These are phyloP conservation scores for Chaetoceros muelleri DNA, from an alignment of 108 stramenopile species.

Conservation along the genomic window DNA sequence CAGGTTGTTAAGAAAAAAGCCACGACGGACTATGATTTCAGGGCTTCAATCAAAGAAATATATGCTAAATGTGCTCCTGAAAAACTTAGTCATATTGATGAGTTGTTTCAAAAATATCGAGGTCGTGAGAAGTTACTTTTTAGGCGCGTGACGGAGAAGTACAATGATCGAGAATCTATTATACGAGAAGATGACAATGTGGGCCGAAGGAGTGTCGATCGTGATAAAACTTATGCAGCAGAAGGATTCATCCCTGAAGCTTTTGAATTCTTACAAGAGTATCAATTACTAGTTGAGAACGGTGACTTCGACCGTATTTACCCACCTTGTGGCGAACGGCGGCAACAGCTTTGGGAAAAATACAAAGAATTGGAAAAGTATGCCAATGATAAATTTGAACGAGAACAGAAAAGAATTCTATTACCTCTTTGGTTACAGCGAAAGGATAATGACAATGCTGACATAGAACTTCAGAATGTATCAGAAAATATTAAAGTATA, in stretches of 20 bases:
- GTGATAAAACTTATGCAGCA: constrained; percentile 6
- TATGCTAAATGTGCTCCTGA: constrained; percentile 40
- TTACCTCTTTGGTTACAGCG: constrained; percentile 19
- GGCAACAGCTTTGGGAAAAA: constrained; percentile 13
- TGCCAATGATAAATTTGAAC: constrained; percentile 16
- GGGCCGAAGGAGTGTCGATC: background rate
- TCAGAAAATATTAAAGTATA: too few relatives aligned
- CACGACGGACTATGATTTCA: too few relatives aligned
- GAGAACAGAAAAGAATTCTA: constrained; percentile 22
- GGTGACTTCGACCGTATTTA: constrained; percentile 37
- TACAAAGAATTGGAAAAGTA: constrained; percentile 30
- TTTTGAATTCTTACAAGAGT: background rate
- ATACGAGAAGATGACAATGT: constrained; percentile 2
- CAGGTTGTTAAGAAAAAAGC: too few relatives aligned
- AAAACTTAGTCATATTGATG: constrained; percentile 35
- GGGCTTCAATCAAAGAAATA: constrained; percentile 10
- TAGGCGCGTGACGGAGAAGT: constrained; percentile 33
- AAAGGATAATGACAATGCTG: constrained; percentile 8
- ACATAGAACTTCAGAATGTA: too few relatives aligned
- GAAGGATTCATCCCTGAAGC: constrained; percentile 3
- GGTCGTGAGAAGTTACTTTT: constrained; percentile 51
- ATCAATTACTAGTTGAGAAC: constrained; percentile 9
- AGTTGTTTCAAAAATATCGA: constrained; percentile 32
- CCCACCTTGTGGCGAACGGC: constrained; percentile 18
- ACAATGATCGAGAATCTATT: constrained; percentile 8